Conservation (phyloP, 306 rosid species). For the Prunus persica region DNA sequence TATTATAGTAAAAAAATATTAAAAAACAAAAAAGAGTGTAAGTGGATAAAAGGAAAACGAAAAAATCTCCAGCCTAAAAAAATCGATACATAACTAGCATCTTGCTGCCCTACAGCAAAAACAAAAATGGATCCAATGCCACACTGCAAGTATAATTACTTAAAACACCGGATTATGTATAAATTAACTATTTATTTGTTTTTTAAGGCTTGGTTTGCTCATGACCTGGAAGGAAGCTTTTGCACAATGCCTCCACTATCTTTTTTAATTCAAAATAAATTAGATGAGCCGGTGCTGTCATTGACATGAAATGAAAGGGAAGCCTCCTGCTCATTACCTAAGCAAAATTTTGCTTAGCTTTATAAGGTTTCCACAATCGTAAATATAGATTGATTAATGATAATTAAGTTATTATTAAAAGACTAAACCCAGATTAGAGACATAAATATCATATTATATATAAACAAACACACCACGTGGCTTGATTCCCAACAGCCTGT, state of each 20-base stretch:
- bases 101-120: not conserved
- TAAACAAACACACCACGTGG: slow-evolving; percentile 39
- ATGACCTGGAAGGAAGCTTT: slow-evolving; percentile 13
- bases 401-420: slow-evolving; percentile 3
- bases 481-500: slow-evolving; percentile 63
- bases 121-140: not conserved
- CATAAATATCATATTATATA: slow-evolving; percentile 1
- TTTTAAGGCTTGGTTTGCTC: not conserved
- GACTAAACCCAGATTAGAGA: slow-evolving; percentile 2
- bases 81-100: not conserved
- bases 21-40: accelerated
- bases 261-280: too few species aligned
- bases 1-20: too few species aligned
- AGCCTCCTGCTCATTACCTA: slow-evolving; percentile 11
- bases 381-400: slow-evolving; percentile 2
- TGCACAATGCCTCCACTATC: not conserved
- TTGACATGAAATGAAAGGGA: too few species aligned
- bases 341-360: not conserved
- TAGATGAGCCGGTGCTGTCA: too few species aligned
- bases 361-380: slow-evolving; percentile 7
- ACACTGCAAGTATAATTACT: not conserved
- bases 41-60: accelerated
- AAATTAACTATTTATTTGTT: not conserved
- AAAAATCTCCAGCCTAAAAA: accelerated
- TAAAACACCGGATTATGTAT: not conserved